A percentile compares a stretch with the other conserved stretches of the same genome.
Conservation (phyloP, 352 stramenopile genomes). For the Saprolegnia parasitica region DNA sequence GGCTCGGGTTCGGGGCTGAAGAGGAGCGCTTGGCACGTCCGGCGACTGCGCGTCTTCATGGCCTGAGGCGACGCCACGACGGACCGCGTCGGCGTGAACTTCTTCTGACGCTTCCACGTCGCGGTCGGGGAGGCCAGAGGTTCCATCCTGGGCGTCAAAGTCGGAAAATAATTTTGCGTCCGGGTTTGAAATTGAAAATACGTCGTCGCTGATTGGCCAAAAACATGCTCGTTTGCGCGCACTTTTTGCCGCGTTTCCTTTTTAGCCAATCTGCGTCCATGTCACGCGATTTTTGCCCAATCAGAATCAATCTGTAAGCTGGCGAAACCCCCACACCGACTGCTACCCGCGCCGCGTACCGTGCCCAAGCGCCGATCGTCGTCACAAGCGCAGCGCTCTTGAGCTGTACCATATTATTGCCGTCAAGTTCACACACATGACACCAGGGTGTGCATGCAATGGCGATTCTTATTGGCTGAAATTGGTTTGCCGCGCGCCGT, state of each 20-base stretch:
- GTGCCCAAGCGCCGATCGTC: no score
- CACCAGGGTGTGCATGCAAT: no score
- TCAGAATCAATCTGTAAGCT: no score
- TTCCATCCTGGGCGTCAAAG: slow-evolving; percentile 4
- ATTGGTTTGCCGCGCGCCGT: no score
- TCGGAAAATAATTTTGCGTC: slow-evolving; percentile 4
- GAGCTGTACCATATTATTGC: no score
- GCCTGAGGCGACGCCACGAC: slow-evolving; percentile 12
- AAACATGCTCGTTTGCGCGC: not conserved
- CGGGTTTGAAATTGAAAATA: slow-evolving; percentile 15
- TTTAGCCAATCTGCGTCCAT: not conserved
- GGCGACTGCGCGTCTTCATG: slow-evolving; percentile 26
- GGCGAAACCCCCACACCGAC: no score
- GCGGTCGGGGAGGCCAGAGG: slow-evolving; percentile 24
- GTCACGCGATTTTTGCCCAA: not conserved
- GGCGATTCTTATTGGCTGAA: no score
- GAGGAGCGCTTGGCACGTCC: slow-evolving; percentile 8
- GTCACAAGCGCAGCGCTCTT: no score
- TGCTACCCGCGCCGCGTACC: no score
- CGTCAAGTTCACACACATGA: no score
- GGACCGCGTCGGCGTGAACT: slow-evolving; percentile 27
- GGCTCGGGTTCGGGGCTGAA: slow-evolving; percentile 16
- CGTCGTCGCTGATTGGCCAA: not conserved
- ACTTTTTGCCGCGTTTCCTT: slow-evolving; percentile 8
- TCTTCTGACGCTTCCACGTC: slow-evolving; percentile 30